A percentile compares a stretch with the other conserved stretches of the same genome.
phyloP scores from a whole-genome alignment of 192 early-diverging fungal genomes.

The Linnemannia hyalina region DNA sequence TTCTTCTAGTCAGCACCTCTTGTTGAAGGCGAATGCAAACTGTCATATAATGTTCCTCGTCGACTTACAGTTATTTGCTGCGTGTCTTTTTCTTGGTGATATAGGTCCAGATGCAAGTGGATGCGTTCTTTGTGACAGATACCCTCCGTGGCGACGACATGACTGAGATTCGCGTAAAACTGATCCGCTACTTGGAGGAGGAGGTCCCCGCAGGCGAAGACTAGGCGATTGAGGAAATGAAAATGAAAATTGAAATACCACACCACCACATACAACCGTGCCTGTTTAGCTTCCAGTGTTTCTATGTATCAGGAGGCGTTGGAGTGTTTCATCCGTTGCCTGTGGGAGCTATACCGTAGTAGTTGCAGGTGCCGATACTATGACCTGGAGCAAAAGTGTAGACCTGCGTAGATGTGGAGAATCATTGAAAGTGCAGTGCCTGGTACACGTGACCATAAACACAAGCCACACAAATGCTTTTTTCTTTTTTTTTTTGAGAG shows the following conservation, averaged over 20 bases:
- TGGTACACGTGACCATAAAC: slow-evolving; percentile 19
- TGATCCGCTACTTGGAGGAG: slow-evolving; percentile 92
- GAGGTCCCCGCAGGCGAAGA: slow-evolving; percentile 95
- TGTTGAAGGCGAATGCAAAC: neutral
- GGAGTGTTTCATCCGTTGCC: too few relatives aligned
- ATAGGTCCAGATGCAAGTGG: slow-evolving; percentile 89
- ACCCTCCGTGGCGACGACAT: slow-evolving; percentile 87
- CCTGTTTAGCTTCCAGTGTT: neutral
- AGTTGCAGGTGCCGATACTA: too few relatives aligned
- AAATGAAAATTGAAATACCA: neutral
- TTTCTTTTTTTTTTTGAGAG: neutral
- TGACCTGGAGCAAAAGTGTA: too few relatives aligned
- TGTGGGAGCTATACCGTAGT: too few relatives aligned
- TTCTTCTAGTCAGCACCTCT: neutral
- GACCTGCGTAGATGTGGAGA: neutral
- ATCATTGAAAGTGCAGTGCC: neutral
- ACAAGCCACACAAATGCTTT: slow-evolving; percentile 27
- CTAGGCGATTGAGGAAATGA: slow-evolving; percentile 48
- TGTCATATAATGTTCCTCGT: neutral
- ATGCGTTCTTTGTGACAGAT: slow-evolving; percentile 87
- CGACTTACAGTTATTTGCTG: neutral
- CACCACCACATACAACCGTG: neutral
- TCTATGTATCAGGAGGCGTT: too few relatives aligned
- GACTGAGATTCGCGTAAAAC: slow-evolving; percentile 93
- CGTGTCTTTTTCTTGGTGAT: neutral